Evolutionary conservation across 805 yeast genomes (phyloP).

Genomic region (Wickerhamiella domercqiae): DNA sequence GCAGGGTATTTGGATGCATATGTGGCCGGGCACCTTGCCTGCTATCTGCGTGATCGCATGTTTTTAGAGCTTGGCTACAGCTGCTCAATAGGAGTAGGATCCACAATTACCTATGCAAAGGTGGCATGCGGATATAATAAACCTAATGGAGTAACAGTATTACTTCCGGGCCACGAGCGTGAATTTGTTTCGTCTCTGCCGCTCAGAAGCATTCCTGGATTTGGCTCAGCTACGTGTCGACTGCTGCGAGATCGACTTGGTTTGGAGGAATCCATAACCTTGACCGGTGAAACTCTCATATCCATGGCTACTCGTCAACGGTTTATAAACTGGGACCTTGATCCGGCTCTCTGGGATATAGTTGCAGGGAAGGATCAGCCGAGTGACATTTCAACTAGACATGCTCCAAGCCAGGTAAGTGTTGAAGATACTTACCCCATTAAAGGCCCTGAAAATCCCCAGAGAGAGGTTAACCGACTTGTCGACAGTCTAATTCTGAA

Average conservation of each 20-base stretch:
- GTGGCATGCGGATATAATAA: conserved; percentile 20
- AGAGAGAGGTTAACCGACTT: conserved; percentile 10
- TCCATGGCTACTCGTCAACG: background rate
- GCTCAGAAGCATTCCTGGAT: conserved; percentile 18
- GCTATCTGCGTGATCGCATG: conserved; percentile 17
- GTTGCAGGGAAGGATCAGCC: conserved; percentile 9
- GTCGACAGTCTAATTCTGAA: conserved; percentile 15
- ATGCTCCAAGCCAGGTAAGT: conserved; percentile 18
- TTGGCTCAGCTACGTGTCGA: conserved; percentile 13
- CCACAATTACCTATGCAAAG: conserved; percentile 19
- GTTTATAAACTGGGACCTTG: conserved; percentile 1
- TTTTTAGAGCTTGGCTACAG: conserved; percentile 17
- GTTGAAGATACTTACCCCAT: conserved; percentile 20
- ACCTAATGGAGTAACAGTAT: conserved; percentile 20
- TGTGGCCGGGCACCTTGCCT: conserved; percentile 20
- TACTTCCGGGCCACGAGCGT: conserved; percentile 17
- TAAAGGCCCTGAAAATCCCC: conserved; percentile 3
- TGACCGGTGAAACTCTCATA: conserved; percentile 10
- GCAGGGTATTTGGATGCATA: conserved; percentile 10
- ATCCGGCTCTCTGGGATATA: conserved; percentile 7
- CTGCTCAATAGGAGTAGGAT: conserved; percentile 22
- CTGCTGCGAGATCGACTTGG: conserved; percentile 1
- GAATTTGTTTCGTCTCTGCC: conserved; percentile 13
- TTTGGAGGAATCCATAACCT: background rate
- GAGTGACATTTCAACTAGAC: conserved; percentile 6